Percentiles rank a stretch among this genome's conserved stretches.
phyloP scores from a whole-genome alignment of 1,139 yeast genomes.

The Debaryomyces udenii region DNA sequence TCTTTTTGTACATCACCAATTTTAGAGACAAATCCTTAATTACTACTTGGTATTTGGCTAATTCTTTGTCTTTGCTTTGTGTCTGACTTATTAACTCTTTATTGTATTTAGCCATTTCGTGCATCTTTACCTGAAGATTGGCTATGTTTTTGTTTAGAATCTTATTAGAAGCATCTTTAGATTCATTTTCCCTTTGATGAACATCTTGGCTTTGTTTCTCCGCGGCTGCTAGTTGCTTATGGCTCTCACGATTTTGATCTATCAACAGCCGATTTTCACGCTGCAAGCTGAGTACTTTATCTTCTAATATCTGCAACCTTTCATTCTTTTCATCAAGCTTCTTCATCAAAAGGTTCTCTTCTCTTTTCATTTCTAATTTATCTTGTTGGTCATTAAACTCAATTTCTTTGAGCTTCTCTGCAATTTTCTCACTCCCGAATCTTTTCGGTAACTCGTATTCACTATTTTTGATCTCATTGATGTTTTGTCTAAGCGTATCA shows the following conservation, averaged over 20 bases:
- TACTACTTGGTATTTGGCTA: slow-evolving; percentile 1
- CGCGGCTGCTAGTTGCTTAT: neutral
- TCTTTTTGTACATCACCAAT: slow-evolving; percentile 10
- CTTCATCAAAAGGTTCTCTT: slow-evolving; percentile 14
- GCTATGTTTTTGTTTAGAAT: neutral
- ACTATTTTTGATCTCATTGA: slow-evolving; percentile 14
- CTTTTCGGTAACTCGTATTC: slow-evolving; percentile 16
- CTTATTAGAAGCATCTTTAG: neutral
- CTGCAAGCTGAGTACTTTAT: slow-evolving; percentile 5
- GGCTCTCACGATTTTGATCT: slow-evolving; percentile 1
- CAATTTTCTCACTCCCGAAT: neutral
- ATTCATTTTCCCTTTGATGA: neutral
- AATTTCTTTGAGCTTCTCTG: slow-evolving; percentile 3
- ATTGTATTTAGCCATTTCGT: slow-evolving; percentile 2
- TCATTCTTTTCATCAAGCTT: slow-evolving; percentile 15
- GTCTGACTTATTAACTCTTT: neutral
- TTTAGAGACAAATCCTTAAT: slow-evolving; percentile 11
- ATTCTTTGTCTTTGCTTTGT: slow-evolving; percentile 5
- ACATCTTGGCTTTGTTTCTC: neutral
- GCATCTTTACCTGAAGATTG: neutral
- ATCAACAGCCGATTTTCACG: slow-evolving; percentile 7
- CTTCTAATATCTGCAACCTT: slow-evolving; percentile 9
- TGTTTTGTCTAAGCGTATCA: slow-evolving; percentile 16
- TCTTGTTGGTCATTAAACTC: slow-evolving; percentile 3
- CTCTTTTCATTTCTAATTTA: slow-evolving; percentile 7